A percentile compares a stretch with the other conserved stretches of the same genome.
These are phyloP conservation scores for Botryobasidium botryosum DNA, from an alignment of 768 basidiomycete genomes.

Conservation along the genomic window DNA sequence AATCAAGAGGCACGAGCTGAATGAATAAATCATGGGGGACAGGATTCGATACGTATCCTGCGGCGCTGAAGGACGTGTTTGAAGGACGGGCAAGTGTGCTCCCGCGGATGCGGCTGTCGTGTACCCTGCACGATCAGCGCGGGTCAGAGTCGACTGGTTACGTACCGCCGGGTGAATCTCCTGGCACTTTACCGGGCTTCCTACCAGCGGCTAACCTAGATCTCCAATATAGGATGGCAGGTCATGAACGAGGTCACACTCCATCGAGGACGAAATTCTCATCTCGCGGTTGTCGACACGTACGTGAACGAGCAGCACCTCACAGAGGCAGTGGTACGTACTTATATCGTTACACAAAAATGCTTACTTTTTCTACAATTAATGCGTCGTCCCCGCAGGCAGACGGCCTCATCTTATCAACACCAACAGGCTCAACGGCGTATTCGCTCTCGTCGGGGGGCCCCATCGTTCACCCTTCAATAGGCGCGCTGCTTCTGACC, in stretches of 20 bases:
- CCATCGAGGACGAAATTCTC: conserved; percentile 81
- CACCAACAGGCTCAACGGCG: conserved; percentile 91
- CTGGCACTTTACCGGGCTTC: background rate
- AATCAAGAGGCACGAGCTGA: no score
- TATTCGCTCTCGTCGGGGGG: conserved; percentile 93
- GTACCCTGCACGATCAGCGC: conserved; percentile 51
- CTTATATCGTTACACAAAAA: background rate
- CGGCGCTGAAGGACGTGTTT: conserved; percentile 65
- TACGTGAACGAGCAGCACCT: conserved; percentile 89
- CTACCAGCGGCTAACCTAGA: no score
- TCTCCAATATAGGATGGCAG: conserved; percentile 56
- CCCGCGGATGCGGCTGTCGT: conserved; percentile 80
- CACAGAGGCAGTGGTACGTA: conserved; percentile 82
- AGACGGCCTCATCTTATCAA: conserved; percentile 86
- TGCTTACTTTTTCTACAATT: background rate
- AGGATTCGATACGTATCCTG: conserved; percentile 82
- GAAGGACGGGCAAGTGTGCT: conserved; percentile 65
- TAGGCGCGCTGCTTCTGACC: conserved; percentile 78
- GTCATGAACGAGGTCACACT: conserved; percentile 95
- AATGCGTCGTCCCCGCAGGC: conserved; percentile 32
- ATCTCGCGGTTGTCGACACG: conserved; percentile 84
- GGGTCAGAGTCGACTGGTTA: conserved; percentile 29
- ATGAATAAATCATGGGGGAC: conserved; percentile 7
- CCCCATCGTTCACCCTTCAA: conserved; percentile 86
- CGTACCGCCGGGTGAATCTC: background rate